Base-by-base conservation (phyloP, 305 asterid genomes). In the Fraxinus greggii region DNA sequence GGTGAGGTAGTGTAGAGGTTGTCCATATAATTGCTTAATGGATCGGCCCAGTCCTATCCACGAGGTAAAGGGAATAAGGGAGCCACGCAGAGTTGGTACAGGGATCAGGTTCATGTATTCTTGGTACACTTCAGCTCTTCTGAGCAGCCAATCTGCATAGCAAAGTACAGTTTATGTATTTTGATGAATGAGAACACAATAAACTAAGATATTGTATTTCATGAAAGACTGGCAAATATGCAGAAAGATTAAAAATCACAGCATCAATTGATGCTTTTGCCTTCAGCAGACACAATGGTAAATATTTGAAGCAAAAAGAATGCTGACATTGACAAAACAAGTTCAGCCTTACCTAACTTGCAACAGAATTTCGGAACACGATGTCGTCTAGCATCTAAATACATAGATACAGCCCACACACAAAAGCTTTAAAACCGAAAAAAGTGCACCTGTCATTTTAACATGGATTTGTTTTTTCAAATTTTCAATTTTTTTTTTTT, bases 1-100 rank as follows among this genome's bases (percentile, higher is more conserved):
- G 32, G 98, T 95, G 76, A 92, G 93, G 88, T 93, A 95, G 84
- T 95, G 98, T 69, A 95, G 84, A 6, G 98, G 98, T 85, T 93
- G 98, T 45, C 79, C 85, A 67, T 95, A 93, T 7, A 90, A 76
- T 79, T 87, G 78, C 90, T 95, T 93, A 4, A 95, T 85, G 17
- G 97, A 90, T 70, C 79, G 78, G 74, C 93, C 98, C 77, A 95
- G 69, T 29, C 90, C 98, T 7, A 74, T 83, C 98, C 98, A 95
- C 10, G 97, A 88, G 40, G 86, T 90, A 77, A 83, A 92, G 24
- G 97, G 95, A 75, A 93, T 88, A n/a, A 87, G 45, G 0, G 93
- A 84, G 83, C 92, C 88, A 9, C 92, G 92, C 4, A 77, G 83
- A 0, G 84, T 70, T 38, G 98, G 98, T 31, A 93, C 15, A 0